Percentiles rank a stretch among this genome's conserved stretches.
phyloP scores from a whole-genome alignment of 371 early-diverging fungal genomes.

The Mortierella sp. region DNA sequence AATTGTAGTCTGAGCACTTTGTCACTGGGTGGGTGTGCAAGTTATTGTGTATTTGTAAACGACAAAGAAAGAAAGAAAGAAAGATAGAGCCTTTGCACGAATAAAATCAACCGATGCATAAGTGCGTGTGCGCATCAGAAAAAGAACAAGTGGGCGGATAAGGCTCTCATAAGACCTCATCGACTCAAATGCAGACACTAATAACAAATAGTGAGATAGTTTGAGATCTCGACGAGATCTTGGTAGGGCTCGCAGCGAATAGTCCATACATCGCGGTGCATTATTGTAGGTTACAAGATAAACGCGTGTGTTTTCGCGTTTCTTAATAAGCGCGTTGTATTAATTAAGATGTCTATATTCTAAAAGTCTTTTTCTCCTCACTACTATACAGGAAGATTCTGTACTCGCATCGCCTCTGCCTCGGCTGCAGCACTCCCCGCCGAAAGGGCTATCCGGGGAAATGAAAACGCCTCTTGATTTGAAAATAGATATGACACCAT shows the following conservation, averaged over 20 bases:
- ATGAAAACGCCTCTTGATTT: constrained; percentile 25
- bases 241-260: too few relatives aligned
- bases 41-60: not conserved
- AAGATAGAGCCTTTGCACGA: not conserved
- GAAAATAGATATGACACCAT: constrained; percentile 34
- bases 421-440: not conserved
- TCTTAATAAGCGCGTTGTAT: too few relatives aligned
- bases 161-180: too few relatives aligned
- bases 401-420: constrained; percentile 9
- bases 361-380: not conserved
- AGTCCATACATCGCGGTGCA: too few relatives aligned
- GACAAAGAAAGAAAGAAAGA: not conserved
- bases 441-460: constrained; percentile 13
- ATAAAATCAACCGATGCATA: not conserved
- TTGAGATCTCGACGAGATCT: too few relatives aligned
- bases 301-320: not conserved
- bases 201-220: too few relatives aligned
- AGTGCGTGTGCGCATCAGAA: too few relatives aligned
- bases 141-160: too few relatives aligned
- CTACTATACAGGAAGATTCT: constrained; percentile 28
- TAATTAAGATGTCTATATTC: too few relatives aligned
- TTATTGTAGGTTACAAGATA: too few relatives aligned
- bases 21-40: not conserved
- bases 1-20: too few relatives aligned
- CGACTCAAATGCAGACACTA: too few relatives aligned